Evolutionary conservation across 2,329 filamentous ascomycete genomes (phyloP), one percentile per base, ranked within the genome.

Genomic region (Magnaporthiopsis rhizophila): DNA sequence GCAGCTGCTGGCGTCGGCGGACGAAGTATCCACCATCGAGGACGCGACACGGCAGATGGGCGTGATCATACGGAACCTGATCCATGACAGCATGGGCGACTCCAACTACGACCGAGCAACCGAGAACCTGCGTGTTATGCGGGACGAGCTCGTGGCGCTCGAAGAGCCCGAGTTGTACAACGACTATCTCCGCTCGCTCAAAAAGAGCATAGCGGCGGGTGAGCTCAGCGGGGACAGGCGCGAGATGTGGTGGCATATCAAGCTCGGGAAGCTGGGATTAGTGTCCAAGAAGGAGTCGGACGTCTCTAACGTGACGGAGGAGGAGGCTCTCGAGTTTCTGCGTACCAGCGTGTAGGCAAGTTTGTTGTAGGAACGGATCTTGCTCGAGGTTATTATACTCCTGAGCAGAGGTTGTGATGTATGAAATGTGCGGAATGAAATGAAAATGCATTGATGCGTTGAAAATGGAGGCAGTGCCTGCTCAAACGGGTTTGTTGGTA

Each of bases 141-240:
- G 93, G 12, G 86, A 92, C 26, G 88, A 92, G 74, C 80, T 96
- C 68, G 81, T 88, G 7, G 86, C 87, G 7, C 80, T 91, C 36
- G 93, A 97, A 72, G 86, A 91, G 73, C 89, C 91, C 0, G 82
- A 74, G 0, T 70, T 91, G 34, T 99, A 90, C 75, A 97, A 98
- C 72, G 79, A 82, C 0, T 90, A 93, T 68, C 71, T 96, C 58
- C 79, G 74, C 57, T 81, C 83, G 45, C 75, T 98, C 69, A 98
- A 97, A 79, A 80, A 80, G 68, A 86, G 87, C 64, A 73, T 97
- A 0, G 74, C 92, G 9, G 83, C 80, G 0, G 89, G 87, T 0
- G 83, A 89, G 68, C 76, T 97, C 3, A 87, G 88, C 53, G 92
- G 91, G 0, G 89, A 96, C 70, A 80, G 92, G 64, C 83, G 83